Evolutionary conservation across 2,329 filamentous ascomycete genomes (phyloP).

Genomic region (Fusarium chlamydosporum): DNA sequence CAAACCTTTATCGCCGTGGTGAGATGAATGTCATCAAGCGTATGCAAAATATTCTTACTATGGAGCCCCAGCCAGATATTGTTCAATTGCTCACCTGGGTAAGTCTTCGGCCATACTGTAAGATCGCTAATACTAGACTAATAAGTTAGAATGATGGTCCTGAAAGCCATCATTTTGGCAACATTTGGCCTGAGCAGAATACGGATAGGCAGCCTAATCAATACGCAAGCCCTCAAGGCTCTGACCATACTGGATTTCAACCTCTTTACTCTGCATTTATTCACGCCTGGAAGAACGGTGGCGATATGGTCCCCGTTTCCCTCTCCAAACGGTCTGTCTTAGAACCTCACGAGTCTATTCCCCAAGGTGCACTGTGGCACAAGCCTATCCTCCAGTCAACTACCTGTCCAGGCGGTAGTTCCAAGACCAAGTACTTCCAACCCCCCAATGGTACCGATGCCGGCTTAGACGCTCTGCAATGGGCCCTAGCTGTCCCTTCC

Average conservation of each 20-base stretch:
- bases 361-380: constrained; percentile 1
- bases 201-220: constrained; percentile 5
- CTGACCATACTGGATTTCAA: not conserved
- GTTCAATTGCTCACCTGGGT: not conserved
- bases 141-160: constrained; percentile 1
- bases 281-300: not conserved
- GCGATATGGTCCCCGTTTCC: not conserved
- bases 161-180: constrained; percentile 9
- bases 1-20: not conserved
- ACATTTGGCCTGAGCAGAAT: constrained; percentile 3
- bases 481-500: not conserved
- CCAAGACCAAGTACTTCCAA: not conserved
- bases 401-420: not conserved
- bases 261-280: constrained; percentile 1
- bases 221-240: constrained; percentile 1
- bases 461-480: not conserved
- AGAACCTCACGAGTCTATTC: not conserved
- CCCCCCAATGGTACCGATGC: not conserved
- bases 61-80: not conserved
- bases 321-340: not conserved
- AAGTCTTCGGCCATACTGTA: no score
- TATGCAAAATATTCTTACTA: not conserved
- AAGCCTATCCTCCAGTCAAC: not conserved
- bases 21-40: constrained; percentile 4
- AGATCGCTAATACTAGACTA: no score